These are phyloP conservation scores for Chloris gayana DNA, from an alignment of 176 grass and related monocot species.

Conservation along the genomic window DNA sequence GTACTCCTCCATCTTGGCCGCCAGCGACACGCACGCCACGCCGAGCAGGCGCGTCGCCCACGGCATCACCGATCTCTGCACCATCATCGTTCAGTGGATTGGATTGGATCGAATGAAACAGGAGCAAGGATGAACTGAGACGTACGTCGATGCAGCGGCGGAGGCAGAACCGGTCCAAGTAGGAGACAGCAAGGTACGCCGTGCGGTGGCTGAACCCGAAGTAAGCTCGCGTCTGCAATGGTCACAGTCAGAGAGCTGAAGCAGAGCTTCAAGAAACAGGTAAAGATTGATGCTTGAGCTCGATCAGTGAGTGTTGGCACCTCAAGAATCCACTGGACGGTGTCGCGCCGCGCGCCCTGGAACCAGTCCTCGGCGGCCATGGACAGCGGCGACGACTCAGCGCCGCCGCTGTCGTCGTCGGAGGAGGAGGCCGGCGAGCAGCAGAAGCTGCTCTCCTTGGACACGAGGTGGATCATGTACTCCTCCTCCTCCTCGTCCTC, in stretches of 20 bases:
- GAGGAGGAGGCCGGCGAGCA: not conserved
- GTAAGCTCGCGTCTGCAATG: slow-evolving; percentile 56
- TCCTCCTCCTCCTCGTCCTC: slow-evolving; percentile 49
- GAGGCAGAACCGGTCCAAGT: slow-evolving; percentile 86
- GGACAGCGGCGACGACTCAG: slow-evolving; percentile 4
- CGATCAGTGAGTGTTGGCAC: slow-evolving; percentile 40
- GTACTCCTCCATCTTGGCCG: slow-evolving; percentile 93
- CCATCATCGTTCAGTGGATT: not conserved
- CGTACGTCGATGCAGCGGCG: slow-evolving; percentile 58
- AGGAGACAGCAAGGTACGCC: slow-evolving; percentile 71
- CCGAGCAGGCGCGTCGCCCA: slow-evolving; percentile 73
- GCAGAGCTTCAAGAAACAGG: not conserved
- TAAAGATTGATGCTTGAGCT: not conserved
- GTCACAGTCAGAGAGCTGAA: not conserved
- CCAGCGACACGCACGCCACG: slow-evolving; percentile 77
- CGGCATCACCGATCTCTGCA: slow-evolving; percentile 58
- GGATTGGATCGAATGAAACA: not conserved
- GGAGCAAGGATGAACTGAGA: not conserved
- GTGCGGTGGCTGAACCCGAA: slow-evolving; percentile 77
- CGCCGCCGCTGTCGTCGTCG: not conserved
- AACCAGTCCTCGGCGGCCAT: slow-evolving; percentile 55
- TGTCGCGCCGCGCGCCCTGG: slow-evolving; percentile 40
- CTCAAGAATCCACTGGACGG: slow-evolving; percentile 74
- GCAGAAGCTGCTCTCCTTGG: slow-evolving; percentile 70
- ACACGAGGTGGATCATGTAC: slow-evolving; percentile 68